These are phyloP conservation scores for Alternaria triticina DNA, from an alignment of 2,329 filamentous ascomycete species.

Conservation along the genomic window DNA sequence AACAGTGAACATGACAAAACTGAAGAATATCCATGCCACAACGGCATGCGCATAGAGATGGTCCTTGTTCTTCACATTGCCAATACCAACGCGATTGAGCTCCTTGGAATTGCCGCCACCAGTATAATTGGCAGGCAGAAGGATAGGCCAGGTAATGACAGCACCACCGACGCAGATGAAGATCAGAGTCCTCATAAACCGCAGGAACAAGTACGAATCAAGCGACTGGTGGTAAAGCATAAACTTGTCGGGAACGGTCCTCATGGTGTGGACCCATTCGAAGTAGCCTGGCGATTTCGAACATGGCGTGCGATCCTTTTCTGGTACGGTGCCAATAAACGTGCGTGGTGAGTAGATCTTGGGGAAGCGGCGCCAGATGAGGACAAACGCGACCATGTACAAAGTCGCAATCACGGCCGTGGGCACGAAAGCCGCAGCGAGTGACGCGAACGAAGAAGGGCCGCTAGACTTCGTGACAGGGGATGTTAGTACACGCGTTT, in stretches of 20 bases:
- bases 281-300: slow-evolving; percentile 34
- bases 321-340: slow-evolving; percentile 52
- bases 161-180: slow-evolving; percentile 84
- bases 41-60: slow-evolving; percentile 80
- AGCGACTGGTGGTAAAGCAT: slow-evolving; percentile 90
- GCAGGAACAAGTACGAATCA: slow-evolving; percentile 88
- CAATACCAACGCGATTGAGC: slow-evolving; percentile 79
- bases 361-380: slow-evolving; percentile 52
- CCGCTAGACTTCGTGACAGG: slow-evolving; percentile 30
- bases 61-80: slow-evolving; percentile 72
- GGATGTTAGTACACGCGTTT: slow-evolving; percentile 11
- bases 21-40: slow-evolving; percentile 80
- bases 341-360: slow-evolving; percentile 55
- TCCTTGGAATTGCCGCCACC: slow-evolving; percentile 70
- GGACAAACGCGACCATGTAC: slow-evolving; percentile 46
- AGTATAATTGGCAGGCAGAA: slow-evolving; percentile 88
- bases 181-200: slow-evolving; percentile 80
- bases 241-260: slow-evolving; percentile 71
- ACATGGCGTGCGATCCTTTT: slow-evolving; percentile 52
- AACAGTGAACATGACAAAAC: slow-evolving; percentile 87
- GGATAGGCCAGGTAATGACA: slow-evolving; percentile 82
- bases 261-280: slow-evolving; percentile 57
- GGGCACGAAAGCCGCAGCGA: slow-evolving; percentile 46
- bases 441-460: slow-evolving; percentile 40
- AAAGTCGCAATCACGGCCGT: slow-evolving; percentile 39